Base-by-base conservation (phyloP, 2,329 filamentous ascomycete genomes). In the Cercospora janseana region DNA sequence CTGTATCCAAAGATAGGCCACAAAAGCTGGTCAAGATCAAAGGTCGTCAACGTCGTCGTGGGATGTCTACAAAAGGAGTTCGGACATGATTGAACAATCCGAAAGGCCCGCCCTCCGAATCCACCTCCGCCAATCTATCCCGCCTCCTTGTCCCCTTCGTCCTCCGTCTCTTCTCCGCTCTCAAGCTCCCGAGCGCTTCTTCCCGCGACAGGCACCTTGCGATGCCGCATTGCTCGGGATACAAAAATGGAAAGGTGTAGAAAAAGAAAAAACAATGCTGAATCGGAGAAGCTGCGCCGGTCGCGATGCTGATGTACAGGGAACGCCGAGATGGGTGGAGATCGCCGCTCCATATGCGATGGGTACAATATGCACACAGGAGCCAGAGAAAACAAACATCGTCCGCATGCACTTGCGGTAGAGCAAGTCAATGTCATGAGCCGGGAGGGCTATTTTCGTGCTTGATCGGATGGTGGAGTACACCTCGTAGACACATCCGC, bases 381-480 rank as follows among this genome's bases (percentile, higher is more conserved):
- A n/a, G 16, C 18, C n/a, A n/a, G n/a, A 20, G 13, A 47, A 40
- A 32, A 10, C 15, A 28, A 21, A 23, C 3, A 6, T 29, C 3
- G 10, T 2, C 4, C 13, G 10, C 4, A 28, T 8, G 12, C 9
- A 5, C 16, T 15, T 15, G 13, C 15, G 15, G 20, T 9, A 10
- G 13, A 6, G 44, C 44, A 28, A 24, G 15, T 29, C 15, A 40
- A 10, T 47, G 31, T 40, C 34, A 47, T 38, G 44, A 47, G 15
- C 29, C 52, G n/a, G 52, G 52, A 10, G 59, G 68, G 12, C 70
- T 70, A 42, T 64, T 65, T 57, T 77, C 75, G 46, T 70, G 66
- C 63, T 77, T 77, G 60, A 77, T 70, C 4, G 75, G 75, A 58
- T 77, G 75, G 60, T 72, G 71, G 29, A 77, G 63, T 16, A 65